Percentiles rank a stretch among this genome's conserved stretches.
Evolutionary conservation across 2,329 filamentous ascomycete genomes (phyloP).

Genomic region (Ophiosphaerella herpotricha): DNA sequence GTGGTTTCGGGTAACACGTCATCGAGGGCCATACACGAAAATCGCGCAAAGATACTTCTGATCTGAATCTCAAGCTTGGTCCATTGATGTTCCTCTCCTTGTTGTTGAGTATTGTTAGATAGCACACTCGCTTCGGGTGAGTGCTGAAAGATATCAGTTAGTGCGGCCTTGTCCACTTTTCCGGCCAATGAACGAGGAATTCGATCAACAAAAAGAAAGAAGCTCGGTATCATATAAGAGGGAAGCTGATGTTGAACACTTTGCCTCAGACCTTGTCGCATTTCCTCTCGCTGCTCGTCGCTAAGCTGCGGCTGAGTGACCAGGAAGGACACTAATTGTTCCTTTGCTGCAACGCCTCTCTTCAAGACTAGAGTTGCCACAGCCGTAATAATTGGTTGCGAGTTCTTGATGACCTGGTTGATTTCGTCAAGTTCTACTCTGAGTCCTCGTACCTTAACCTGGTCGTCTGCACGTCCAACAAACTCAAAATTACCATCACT

Average conservation of each 20-base stretch:
- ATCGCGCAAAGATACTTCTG: slow-evolving; percentile 60
- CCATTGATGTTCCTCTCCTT: slow-evolving; percentile 48
- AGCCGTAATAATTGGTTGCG: slow-evolving; percentile 23
- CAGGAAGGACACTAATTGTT: slow-evolving; percentile 46
- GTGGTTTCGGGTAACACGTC: slow-evolving; percentile 66
- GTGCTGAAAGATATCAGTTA: slow-evolving; percentile 36
- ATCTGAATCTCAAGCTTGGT: slow-evolving; percentile 58
- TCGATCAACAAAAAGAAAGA: slow-evolving; percentile 37
- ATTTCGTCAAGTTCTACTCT: slow-evolving; percentile 48
- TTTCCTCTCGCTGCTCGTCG: slow-evolving; percentile 8
- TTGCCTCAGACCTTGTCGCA: slow-evolving; percentile 25
- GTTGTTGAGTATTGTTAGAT: background rate
- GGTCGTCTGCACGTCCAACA: slow-evolving; percentile 45
- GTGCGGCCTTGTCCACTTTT: slow-evolving; percentile 46
- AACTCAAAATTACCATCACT: slow-evolving; percentile 47
- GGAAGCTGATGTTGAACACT: slow-evolving; percentile 32
- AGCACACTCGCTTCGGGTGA: slow-evolving; percentile 8
- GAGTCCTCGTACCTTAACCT: slow-evolving; percentile 47
- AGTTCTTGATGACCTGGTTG: slow-evolving; percentile 33
- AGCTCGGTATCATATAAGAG: slow-evolving; percentile 46
- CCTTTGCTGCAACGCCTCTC: slow-evolving; percentile 28
- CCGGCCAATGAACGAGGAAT: slow-evolving; percentile 47
- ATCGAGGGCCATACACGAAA: slow-evolving; percentile 59
- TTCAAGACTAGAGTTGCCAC: slow-evolving; percentile 41
- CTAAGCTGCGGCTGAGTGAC: slow-evolving; percentile 4